Base-by-base conservation (phyloP, 2,329 filamentous ascomycete genomes). In the Chrysosporium keratinophilum region DNA sequence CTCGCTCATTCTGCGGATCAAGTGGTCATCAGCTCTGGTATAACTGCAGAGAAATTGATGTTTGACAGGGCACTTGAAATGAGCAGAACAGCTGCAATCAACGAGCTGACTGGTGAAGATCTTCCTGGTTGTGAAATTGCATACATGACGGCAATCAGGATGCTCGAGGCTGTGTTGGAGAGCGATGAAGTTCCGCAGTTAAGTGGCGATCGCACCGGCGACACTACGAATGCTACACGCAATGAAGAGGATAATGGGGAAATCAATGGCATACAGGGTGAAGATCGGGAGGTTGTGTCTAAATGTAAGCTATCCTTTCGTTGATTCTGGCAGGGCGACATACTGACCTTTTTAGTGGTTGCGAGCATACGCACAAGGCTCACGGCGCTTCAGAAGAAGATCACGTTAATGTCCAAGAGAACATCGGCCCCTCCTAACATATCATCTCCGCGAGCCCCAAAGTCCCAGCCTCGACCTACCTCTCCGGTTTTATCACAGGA, bases 21-120 rank as follows among this genome's bases (percentile, higher is more conserved):
- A 50, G 88, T 96, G 23, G 80, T 86, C 46, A 78, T 98, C 23
- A 95, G 87, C 12, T 82, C 87, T 1, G 93, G 91, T 1, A 83
- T 96, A 54, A 96, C 89, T 19, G 93, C 93, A 0, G 93, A 97
- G 73, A 95, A 90, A 71, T 76, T 98, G 44, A 96, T 98, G 89
- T 98, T 96, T 66, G 93, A 98, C 62, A 87, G 93, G 45, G 93
- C 93, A 0, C 75, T 97, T 19, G 93, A 98, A 68, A 97, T 98
- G 93, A 96, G 89, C 67, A 83, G 89, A 50, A 83, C 87, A 3
- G 91, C 93, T 6, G 93, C 93, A 6, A 93, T 97, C 65, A 94
- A 95, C 62, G 93, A 98, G 71, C 86, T 98, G 48, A 88, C 93
- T 1, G 89, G 91, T 54, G 87, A 93, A 58, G 90, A 97, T 67